A percentile compares a stretch with the other conserved stretches of the same genome.
These are phyloP conservation scores for Pythium sp. DNA, from an alignment of 352 stramenopile genomes.

Conservation along the genomic window DNA sequence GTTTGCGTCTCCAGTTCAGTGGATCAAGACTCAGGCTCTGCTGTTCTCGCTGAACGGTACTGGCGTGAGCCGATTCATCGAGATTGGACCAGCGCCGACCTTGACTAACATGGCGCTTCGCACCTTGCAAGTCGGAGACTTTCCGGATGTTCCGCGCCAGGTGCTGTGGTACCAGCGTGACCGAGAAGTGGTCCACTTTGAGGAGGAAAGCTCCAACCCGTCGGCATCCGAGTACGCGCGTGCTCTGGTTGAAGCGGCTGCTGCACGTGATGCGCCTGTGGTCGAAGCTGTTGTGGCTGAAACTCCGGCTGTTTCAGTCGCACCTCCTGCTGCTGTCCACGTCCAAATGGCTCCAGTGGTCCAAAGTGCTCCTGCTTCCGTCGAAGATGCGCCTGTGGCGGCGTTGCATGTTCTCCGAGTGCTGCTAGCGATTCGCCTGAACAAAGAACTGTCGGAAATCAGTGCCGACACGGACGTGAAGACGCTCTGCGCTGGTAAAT, in stretches of 20 bases:
- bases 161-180: slow-evolving; percentile 87
- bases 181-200: slow-evolving; percentile 76
- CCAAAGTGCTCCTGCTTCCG: slow-evolving; percentile 16
- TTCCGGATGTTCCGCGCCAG: slow-evolving; percentile 48
- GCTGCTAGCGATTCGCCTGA: slow-evolving; percentile 67
- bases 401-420: slow-evolving; percentile 72
- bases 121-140: slow-evolving; percentile 70
- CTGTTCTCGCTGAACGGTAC: slow-evolving; percentile 58
- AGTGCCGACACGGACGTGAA: slow-evolving; percentile 75
- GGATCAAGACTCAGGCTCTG: slow-evolving; percentile 85
- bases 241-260: slow-evolving; percentile 20
- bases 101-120: slow-evolving; percentile 83
- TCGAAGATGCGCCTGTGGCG: slow-evolving; percentile 60
- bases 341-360: not conserved
- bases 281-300: not conserved
- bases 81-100: slow-evolving; percentile 81
- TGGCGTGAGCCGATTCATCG: slow-evolving; percentile 68
- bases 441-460: slow-evolving; percentile 72
- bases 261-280: slow-evolving; percentile 5
- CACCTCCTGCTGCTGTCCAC: not conserved
- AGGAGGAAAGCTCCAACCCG: slow-evolving; percentile 57
- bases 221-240: slow-evolving; percentile 67
- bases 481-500: slow-evolving; percentile 80
- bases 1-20: slow-evolving; percentile 87
- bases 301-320: not conserved